These are phyloP conservation scores for Wickerhamomyces bovis DNA, from an alignment of 805 yeast genomes.

Conservation along the genomic window DNA sequence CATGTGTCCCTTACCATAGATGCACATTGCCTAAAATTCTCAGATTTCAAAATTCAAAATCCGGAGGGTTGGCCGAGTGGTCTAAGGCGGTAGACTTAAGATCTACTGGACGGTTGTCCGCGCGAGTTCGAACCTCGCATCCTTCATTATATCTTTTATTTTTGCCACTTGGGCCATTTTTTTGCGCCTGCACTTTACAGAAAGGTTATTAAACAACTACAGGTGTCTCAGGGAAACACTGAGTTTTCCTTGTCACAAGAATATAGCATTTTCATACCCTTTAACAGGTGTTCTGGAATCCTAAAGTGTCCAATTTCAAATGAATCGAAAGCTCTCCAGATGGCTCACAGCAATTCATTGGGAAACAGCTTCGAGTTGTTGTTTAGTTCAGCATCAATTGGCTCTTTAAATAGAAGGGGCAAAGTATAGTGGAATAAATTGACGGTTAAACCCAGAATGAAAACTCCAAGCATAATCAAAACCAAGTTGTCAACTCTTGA, in stretches of 20 bases:
- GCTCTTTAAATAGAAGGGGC: neutral
- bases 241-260: too few relatives aligned
- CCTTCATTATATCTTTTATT: slow-evolving; percentile 3
- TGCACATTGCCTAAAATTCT: too few relatives aligned
- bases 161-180: neutral
- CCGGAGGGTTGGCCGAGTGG: slow-evolving; percentile 8
- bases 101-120: slow-evolving; percentile 5
- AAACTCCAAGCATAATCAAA: neutral
- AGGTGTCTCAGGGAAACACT: too few relatives aligned
- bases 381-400: neutral
- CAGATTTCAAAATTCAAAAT: neutral
- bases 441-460: slow-evolving; percentile 3
- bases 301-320: too few relatives aligned
- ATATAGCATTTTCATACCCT: too few relatives aligned
- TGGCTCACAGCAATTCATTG: neutral
- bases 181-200: neutral
- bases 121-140: slow-evolving; percentile 8
- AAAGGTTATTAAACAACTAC: neutral
- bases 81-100: slow-evolving; percentile 7
- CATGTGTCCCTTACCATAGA: neutral
- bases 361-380: neutral
- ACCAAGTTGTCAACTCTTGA: slow-evolving; percentile 5
- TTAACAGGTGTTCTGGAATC: too few relatives aligned
- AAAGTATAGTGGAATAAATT: neutral
- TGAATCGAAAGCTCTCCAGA: neutral